Base-by-base conservation (phyloP, 768 basidiomycete genomes). In the Lyophyllum semitale region DNA sequence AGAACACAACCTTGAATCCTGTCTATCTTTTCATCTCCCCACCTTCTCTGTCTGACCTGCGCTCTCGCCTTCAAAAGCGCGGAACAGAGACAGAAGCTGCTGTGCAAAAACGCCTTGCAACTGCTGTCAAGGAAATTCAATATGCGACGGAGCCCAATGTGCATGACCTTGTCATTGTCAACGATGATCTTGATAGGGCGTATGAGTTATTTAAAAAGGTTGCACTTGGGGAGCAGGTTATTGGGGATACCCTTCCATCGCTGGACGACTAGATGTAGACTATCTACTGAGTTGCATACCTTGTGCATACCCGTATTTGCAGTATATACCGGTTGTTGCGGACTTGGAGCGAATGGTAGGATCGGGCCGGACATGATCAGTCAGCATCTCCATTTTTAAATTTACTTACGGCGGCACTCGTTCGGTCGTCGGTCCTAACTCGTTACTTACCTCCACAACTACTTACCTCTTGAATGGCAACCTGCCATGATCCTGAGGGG, bases 1-100 rank as follows among this genome's bases (percentile, higher is more conserved):
- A 95, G 68, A 75, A 83, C 49, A 93, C 93, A 26, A 71, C 81
- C 51, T 75, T 98, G 32, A 82, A 91, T 66, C 91, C 95, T 15
- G 80, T 97, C 59, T 97, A 88, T 71, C 81, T 95, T 59, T 98
- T 98, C 74, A 84, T 98, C 69, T 87, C 93, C 0, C 96, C 96
- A 0, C 96, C 96, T 0, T 84, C 87, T 13, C 73, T 96, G 70
- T 32, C 79, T n/a, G 76, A 74, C 9, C 85, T 98, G 33, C 83
- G 85, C 23, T 58, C 72, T 4, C 88, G 96, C 41, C 79, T 98
- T 5, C 78, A 79, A 23, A 78, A 84, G 0, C 87, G 95, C 3
- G 95, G 92, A 0, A 97, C 95, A 11, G 95, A 98, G 68, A 79
- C 84, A 12, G 86, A 88, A 18, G 81, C 79, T 0, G 83, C 88